Evolutionary conservation across 177 flowering plant genomes (phyloP), one percentile per base, ranked within the genome.

Genomic region (Vitis hybrid): DNA sequence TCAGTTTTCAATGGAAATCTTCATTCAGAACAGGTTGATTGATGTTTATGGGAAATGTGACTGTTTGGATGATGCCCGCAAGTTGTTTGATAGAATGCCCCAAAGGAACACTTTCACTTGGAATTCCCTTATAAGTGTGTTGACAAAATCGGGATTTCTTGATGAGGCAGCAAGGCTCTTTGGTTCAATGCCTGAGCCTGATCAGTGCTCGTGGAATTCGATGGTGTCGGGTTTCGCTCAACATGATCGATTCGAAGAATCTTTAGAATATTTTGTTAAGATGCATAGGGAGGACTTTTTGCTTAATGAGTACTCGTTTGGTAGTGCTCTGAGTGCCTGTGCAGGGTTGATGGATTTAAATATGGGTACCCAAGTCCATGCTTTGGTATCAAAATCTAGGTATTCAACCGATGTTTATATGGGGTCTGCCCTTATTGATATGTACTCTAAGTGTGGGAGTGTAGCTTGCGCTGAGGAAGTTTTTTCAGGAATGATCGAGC

Each of bases 181-280:
- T 63, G 51, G 21, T 16, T 64, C 56, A 35, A 78, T 79, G 77
- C 77, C 75, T n/a, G 73, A 67, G 21, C 76, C 82, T 54, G 85
- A 82, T 60, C 82, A 79, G 66, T 82, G 85, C 68, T 82, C 85
- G 13, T 82, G 85, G 85, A 82, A 82, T 48, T 70, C 80, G 10
- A 77, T 79, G 79, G 74, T 82, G 6, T 69, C 85, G 11, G 80
- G 82, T 32, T 82, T 77, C 70, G 82, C 82, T 24, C 85, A 75
- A 61, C 67, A 60, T n/a, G 81, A 70, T 57, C 56, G 67, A 11
- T 79, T 75, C 51, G 75, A 70, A 32, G 76, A 67, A 48, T 72
- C 85, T 46, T 10, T 82, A 13, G 79, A 74, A 61, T 79, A 58
- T 49, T 73, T 79, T 13, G 75, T 63, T 55, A 62, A 59, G 64